Evolutionary conservation across 768 basidiomycete genomes (phyloP).

Genomic region (Xerocomellus intermedius): DNA sequence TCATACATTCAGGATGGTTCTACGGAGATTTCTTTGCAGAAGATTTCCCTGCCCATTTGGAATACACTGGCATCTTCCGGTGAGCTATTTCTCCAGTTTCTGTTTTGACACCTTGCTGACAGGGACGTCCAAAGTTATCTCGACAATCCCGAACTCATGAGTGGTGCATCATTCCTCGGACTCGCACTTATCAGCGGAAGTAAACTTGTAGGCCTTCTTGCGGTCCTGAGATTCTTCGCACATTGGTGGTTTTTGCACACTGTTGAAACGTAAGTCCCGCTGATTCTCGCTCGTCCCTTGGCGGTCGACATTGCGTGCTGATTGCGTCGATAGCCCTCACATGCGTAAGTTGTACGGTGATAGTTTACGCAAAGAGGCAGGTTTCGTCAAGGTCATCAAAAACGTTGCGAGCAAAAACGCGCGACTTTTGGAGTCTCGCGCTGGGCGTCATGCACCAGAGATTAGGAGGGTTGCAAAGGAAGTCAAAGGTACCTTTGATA

Average conservation of each 20-base stretch:
- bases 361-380: constrained; percentile 90
- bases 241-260: constrained; percentile 95
- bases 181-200: constrained; percentile 88
- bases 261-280: constrained; percentile 79
- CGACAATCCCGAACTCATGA: constrained; percentile 95
- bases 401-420: constrained; percentile 85
- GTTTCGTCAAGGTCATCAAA: constrained; percentile 97
- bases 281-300: neutral
- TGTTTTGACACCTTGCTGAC: neutral
- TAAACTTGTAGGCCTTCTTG: constrained; percentile 85
- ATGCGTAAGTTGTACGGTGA: constrained; percentile 97
- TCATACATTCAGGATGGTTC: constrained; percentile 75
- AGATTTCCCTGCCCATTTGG: constrained; percentile 83
- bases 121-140: constrained; percentile 55
- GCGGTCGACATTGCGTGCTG: neutral
- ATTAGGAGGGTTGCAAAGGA: constrained; percentile 83
- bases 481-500: constrained; percentile 92
- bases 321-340: constrained; percentile 68
- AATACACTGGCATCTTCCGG: constrained; percentile 98
- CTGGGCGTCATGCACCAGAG: constrained; percentile 80
- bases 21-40: constrained; percentile 98
- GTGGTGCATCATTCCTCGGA: constrained; percentile 94
- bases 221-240: constrained; percentile 79
- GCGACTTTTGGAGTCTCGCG: constrained; percentile 67
- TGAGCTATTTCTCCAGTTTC: constrained; percentile 31